Percentiles rank a stretch among this genome's conserved stretches.
phyloP scores from a whole-genome alignment of 441 rosid species.

The Erodium texanum region DNA sequence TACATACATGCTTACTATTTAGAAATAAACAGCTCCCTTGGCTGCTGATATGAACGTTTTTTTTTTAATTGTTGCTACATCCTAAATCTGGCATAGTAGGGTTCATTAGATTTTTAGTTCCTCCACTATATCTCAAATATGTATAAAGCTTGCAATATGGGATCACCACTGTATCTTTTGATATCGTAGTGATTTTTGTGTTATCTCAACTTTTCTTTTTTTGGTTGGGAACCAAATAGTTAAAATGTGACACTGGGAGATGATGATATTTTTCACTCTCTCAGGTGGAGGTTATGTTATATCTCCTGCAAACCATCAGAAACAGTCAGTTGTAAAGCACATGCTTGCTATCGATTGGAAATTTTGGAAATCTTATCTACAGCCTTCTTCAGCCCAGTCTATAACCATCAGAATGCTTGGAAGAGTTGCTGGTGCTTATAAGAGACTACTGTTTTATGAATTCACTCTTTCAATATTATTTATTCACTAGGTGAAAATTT shows the following conservation, averaged over 20 bases:
- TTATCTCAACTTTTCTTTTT: background rate
- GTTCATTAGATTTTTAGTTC: no score
- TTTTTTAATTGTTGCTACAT: no score
- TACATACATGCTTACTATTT: conserved; percentile 52
- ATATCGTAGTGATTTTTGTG: background rate
- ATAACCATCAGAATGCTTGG: conserved; percentile 83
- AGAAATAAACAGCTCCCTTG: conserved; percentile 12
- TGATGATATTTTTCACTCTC: conserved; percentile 23
- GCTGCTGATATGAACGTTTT: no score
- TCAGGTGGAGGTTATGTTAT: conserved; percentile 94
- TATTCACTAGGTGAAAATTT: background rate
- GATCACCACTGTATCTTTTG: background rate
- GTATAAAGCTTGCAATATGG: no score
- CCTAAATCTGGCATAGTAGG: no score
- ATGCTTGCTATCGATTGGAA: conserved; percentile 99
- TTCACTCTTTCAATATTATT: conserved; percentile 5
- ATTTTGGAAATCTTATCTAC: conserved; percentile 71
- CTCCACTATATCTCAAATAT: no score
- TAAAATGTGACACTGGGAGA: background rate
- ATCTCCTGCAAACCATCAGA: conserved; percentile 62
- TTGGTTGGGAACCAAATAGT: background rate
- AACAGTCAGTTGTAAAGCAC: conserved; percentile 76
- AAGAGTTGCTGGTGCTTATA: conserved; percentile 70
- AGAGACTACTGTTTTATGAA: conserved; percentile 12
- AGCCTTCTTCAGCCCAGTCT: conserved; percentile 60